phyloP scores from a whole-genome alignment of 2,329 filamentous ascomycete species.

The Plenodomus biglobosus region DNA sequence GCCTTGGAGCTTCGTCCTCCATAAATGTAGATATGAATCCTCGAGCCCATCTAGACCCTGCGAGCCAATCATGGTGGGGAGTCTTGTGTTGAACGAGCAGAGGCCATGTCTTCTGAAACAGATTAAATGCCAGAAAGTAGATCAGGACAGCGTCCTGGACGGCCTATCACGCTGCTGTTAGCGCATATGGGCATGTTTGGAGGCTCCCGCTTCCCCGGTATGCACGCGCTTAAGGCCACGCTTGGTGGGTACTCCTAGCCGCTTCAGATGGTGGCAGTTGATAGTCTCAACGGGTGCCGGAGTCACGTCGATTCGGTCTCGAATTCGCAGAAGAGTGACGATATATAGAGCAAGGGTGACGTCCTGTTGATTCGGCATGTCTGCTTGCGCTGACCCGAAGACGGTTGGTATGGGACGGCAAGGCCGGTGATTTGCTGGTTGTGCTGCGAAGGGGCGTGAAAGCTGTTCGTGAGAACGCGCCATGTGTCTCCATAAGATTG shows the following conservation, averaged over 20 bases:
- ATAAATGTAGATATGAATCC: no score
- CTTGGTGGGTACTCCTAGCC: slow-evolving; percentile 24
- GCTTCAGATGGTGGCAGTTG: slow-evolving; percentile 16
- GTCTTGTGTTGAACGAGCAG: no score
- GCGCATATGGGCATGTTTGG: slow-evolving; percentile 18
- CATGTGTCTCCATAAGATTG: slow-evolving; percentile 28
- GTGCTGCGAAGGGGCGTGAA: slow-evolving; percentile 15
- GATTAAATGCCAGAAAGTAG: background rate
- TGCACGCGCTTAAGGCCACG: slow-evolving; percentile 16
- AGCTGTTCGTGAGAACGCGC: slow-evolving; percentile 21
- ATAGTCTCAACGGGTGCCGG: slow-evolving; percentile 5
- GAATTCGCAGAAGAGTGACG: no score
- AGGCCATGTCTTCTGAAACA: background rate
- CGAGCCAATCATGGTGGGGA: no score
- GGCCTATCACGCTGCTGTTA: slow-evolving; percentile 6
- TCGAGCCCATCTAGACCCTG: no score
- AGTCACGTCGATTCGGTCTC: background rate
- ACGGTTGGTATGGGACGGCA: slow-evolving; percentile 1
- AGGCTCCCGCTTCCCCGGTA: slow-evolving; percentile 34
- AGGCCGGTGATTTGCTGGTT: slow-evolving; percentile 6
- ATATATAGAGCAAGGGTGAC: background rate
- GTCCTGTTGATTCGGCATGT: slow-evolving; percentile 2
- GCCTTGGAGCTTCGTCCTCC: no score
- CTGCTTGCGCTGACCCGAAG: slow-evolving; percentile 4
- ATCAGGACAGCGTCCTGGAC: no score